Percentiles rank a stretch among this genome's conserved stretches.
Evolutionary conservation across 306 rosid species (phyloP).

Genomic region (Pterocarpus macrocarpus): DNA sequence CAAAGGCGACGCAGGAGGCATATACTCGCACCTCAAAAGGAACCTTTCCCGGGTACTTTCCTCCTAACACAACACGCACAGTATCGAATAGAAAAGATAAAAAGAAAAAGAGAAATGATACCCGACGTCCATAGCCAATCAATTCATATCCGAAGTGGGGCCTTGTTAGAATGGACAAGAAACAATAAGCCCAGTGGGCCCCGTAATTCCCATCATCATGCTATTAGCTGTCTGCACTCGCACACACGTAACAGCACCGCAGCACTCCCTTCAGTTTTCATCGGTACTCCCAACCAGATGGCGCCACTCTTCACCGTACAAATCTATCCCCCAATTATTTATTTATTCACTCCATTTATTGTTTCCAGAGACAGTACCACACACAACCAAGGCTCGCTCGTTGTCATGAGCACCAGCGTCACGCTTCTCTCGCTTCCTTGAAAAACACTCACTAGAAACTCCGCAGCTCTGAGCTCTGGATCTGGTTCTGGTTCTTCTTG

Average conservation of each 20-base stretch:
- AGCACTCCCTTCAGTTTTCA: background rate
- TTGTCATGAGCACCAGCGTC: conserved; percentile 16
- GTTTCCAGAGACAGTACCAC: background rate
- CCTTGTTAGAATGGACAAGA: conserved; percentile 47
- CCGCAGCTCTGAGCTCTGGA: background rate
- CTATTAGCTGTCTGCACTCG: background rate
- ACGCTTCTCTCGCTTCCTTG: conserved; percentile 60
- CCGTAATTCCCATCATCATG: conserved; percentile 36
- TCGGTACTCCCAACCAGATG: conserved; percentile 45
- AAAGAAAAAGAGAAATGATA: background rate
- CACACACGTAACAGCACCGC: conserved; percentile 40
- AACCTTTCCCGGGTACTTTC: background rate
- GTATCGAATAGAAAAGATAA: background rate
- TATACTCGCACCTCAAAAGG: conserved; percentile 33
- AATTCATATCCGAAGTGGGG: conserved; percentile 42
- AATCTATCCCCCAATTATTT: conserved; percentile 6
- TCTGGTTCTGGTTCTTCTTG: conserved; percentile 21
- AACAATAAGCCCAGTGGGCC: conserved; percentile 31
- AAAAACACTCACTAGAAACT: background rate
- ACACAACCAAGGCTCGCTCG: background rate
- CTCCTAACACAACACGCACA: background rate
- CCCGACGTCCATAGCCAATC: conserved; percentile 31
- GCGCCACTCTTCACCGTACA: conserved; percentile 45
- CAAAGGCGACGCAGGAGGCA: background rate
- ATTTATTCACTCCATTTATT: conserved; percentile 3